These are phyloP conservation scores for Murraya koenigii DNA, from an alignment of 345 rosid species.

Conservation along the genomic window DNA sequence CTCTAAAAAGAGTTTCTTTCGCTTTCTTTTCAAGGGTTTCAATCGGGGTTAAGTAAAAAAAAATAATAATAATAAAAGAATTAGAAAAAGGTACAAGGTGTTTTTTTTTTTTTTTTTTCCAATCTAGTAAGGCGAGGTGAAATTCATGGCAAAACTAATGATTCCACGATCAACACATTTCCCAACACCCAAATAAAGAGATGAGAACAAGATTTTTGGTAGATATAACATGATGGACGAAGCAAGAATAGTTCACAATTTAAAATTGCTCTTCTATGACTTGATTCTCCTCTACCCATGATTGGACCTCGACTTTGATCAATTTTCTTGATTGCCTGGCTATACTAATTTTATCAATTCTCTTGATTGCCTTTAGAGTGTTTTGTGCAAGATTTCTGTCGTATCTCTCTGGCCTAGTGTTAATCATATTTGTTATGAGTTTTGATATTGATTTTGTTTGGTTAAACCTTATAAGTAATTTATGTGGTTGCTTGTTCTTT, in stretches of 20 bases:
- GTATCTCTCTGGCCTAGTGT: conserved; percentile 78
- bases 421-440: no score
- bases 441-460: no score
- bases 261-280: conserved; percentile 68
- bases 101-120: no score
- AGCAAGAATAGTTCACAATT: neutral
- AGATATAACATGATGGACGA: neutral
- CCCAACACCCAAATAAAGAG: no score
- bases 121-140: neutral
- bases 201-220: neutral
- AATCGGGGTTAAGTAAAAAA: no score
- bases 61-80: no score
- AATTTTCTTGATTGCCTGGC: conserved; percentile 36
- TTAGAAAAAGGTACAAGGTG: no score
- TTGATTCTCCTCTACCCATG: conserved; percentile 43
- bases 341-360: conserved; percentile 70
- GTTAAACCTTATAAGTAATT: no score
- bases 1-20: no score
- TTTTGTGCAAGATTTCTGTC: conserved; percentile 73
- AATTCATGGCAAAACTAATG: neutral
- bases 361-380: conserved; percentile 77
- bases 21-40: no score
- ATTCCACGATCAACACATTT: no score
- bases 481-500: no score
- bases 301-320: conserved; percentile 52